These are phyloP conservation scores for Lyophyllum semitale DNA, from an alignment of 768 basidiomycete species.

Conservation along the genomic window DNA sequence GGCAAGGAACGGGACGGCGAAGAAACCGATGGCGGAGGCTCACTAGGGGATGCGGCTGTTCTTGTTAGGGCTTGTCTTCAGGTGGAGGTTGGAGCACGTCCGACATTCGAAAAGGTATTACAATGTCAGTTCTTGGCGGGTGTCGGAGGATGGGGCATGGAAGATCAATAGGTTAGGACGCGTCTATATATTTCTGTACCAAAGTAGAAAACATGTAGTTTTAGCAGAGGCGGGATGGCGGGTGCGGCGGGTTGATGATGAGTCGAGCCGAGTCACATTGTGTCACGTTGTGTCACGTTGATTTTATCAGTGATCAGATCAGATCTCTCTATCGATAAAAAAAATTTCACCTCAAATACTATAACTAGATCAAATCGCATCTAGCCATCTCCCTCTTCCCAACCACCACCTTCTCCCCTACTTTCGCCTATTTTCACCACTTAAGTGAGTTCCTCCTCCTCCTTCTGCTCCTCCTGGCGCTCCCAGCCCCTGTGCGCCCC, in stretches of 20 bases:
- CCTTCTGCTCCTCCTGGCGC: slow-evolving; percentile 11
- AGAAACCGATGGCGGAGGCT: slow-evolving; percentile 82
- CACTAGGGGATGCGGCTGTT: slow-evolving; percentile 80
- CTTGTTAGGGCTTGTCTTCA: slow-evolving; percentile 85
- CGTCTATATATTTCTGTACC: background rate
- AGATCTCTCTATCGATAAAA: slow-evolving; percentile 62
- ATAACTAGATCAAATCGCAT: slow-evolving; percentile 64
- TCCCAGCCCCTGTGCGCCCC: slow-evolving; percentile 5
- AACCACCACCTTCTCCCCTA: slow-evolving; percentile 50
- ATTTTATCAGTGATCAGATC: slow-evolving; percentile 60
- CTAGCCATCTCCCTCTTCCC: slow-evolving; percentile 39
- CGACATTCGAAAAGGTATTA: slow-evolving; percentile 83
- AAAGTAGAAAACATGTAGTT: slow-evolving; percentile 9
- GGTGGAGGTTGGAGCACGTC: slow-evolving; percentile 75
- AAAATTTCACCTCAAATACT: slow-evolving; percentile 53
- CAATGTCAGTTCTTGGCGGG: slow-evolving; percentile 82
- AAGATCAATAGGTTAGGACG: slow-evolving; percentile 23
- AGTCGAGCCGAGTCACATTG: slow-evolving; percentile 43
- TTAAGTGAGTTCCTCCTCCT: slow-evolving; percentile 35
- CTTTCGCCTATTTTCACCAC: slow-evolving; percentile 31
- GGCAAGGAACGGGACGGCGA: slow-evolving; percentile 72
- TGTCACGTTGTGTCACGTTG: slow-evolving; percentile 34
- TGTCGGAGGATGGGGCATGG: slow-evolving; percentile 67
- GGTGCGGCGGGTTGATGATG: slow-evolving; percentile 2
- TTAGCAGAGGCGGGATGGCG: no score